These are phyloP conservation scores for Myxozyma melibiosi DNA, from an alignment of 805 yeast genomes.

Conservation along the genomic window DNA sequence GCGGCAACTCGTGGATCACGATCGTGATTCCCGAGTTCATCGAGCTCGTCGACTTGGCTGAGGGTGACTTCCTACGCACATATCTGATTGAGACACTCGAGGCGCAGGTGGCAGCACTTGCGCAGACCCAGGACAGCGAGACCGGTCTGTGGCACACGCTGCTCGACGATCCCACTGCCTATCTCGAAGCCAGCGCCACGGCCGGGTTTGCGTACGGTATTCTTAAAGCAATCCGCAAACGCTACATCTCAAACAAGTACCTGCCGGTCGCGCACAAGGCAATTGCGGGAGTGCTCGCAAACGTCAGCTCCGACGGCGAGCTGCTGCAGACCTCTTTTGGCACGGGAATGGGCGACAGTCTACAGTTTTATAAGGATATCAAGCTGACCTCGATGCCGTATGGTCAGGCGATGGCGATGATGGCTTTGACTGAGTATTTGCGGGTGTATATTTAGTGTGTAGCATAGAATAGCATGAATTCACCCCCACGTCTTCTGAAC, in stretches of 20 bases:
- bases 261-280: constrained; percentile 40
- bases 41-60: constrained; percentile 40
- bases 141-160: constrained; percentile 45
- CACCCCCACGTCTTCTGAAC: too few relatives aligned
- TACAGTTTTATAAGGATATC: constrained; percentile 44
- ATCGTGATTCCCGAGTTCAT: constrained; percentile 46
- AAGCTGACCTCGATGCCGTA: constrained; percentile 45
- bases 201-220: constrained; percentile 47
- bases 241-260: constrained; percentile 38
- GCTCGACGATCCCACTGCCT: constrained; percentile 41
- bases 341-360: constrained; percentile 44
- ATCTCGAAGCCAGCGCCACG: constrained; percentile 38
- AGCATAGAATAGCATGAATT: neutral
- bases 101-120: constrained; percentile 41
- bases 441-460: constrained; percentile 8
- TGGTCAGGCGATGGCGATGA: constrained; percentile 47
- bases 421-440: constrained; percentile 43
- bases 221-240: constrained; percentile 41
- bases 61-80: constrained; percentile 41
- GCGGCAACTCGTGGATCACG: constrained; percentile 46
- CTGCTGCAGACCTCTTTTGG: constrained; percentile 45
- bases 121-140: constrained; percentile 38
- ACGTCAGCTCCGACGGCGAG: constrained; percentile 43
- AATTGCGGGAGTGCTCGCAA: constrained; percentile 41
- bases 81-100: constrained; percentile 41